These are phyloP conservation scores for Colletotrichum liaoningense DNA, from an alignment of 2,329 filamentous ascomycete genomes.

Conservation along the genomic window DNA sequence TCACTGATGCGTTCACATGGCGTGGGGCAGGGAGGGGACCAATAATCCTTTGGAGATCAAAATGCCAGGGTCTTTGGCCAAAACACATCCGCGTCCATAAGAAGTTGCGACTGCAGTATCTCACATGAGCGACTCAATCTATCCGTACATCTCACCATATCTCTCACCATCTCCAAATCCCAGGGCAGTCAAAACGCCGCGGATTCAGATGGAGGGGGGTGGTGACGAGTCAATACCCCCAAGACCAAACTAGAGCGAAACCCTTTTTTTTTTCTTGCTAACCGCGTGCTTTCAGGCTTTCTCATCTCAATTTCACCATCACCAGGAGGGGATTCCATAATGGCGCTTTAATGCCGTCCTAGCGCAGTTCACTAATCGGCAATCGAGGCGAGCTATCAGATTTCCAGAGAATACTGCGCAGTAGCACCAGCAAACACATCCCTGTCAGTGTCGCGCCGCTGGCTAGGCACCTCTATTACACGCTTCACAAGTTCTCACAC, in stretches of 20 bases:
- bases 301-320: background rate
- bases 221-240: background rate
- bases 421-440: background rate
- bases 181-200: conserved; percentile 3
- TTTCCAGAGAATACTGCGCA: conserved; percentile 8
- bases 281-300: background rate
- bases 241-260: too few species aligned
- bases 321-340: background rate
- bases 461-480: background rate
- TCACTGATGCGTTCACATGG: background rate
- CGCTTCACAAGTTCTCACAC: too few species aligned
- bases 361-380: conserved; percentile 29
- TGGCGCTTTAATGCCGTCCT: background rate
- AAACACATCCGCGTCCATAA: background rate
- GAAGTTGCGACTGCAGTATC: conserved; percentile 6
- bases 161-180: background rate
- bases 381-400: conserved; percentile 26
- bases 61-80: background rate
- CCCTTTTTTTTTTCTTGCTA: background rate
- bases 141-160: too few species aligned
- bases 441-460: conserved; percentile 4
- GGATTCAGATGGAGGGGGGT: conserved; percentile 8
- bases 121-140: conserved; percentile 3
- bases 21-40: background rate
- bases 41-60: too few species aligned